Conservation (phyloP, 2,329 filamentous ascomycete species). For the Penicillium paneum region DNA sequence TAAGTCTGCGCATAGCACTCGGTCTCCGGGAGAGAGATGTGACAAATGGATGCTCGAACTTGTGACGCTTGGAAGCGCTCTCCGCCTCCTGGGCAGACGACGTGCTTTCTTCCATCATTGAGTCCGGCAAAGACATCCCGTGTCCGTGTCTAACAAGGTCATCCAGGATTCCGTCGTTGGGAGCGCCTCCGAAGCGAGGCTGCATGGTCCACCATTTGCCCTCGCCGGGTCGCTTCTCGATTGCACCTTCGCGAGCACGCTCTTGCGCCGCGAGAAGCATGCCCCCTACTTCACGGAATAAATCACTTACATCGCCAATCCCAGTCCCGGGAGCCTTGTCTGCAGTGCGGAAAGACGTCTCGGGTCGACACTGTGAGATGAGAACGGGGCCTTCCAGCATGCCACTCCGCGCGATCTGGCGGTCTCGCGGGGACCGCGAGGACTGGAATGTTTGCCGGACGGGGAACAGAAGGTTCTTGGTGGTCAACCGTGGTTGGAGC, state of each 20-base stretch:
- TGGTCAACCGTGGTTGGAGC: constrained; percentile 47
- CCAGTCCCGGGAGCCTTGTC: constrained; percentile 30
- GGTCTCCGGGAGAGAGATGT: constrained; percentile 30
- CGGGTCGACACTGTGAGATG: constrained; percentile 53
- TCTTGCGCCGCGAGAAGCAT: constrained; percentile 60
- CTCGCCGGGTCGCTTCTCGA: constrained; percentile 51
- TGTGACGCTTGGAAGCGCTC: constrained; percentile 39
- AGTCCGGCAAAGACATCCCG: constrained; percentile 28
- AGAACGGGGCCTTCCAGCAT: constrained; percentile 59
- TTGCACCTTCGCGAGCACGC: constrained; percentile 54
- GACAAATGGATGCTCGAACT: constrained; percentile 34
- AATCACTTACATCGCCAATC: constrained; percentile 48
- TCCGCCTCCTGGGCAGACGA: constrained; percentile 26
- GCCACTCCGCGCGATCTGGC: constrained; percentile 51
- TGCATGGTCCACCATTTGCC: constrained; percentile 60
- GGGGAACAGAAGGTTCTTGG: constrained; percentile 54
- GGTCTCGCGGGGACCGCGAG: constrained; percentile 53
- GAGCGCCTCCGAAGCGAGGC: constrained; percentile 55
- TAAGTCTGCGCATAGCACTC: constrained; percentile 41
- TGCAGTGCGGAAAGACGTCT: constrained; percentile 51
- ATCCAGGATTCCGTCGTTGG: constrained; percentile 36
- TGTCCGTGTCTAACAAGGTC: constrained; percentile 31
- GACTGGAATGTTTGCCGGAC: constrained; percentile 56
- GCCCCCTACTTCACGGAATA: constrained; percentile 56
- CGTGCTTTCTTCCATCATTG: constrained; percentile 26